Evolutionary conservation across 1,139 yeast species (phyloP).

Genomic region (Lodderomyces jiufengensis): DNA sequence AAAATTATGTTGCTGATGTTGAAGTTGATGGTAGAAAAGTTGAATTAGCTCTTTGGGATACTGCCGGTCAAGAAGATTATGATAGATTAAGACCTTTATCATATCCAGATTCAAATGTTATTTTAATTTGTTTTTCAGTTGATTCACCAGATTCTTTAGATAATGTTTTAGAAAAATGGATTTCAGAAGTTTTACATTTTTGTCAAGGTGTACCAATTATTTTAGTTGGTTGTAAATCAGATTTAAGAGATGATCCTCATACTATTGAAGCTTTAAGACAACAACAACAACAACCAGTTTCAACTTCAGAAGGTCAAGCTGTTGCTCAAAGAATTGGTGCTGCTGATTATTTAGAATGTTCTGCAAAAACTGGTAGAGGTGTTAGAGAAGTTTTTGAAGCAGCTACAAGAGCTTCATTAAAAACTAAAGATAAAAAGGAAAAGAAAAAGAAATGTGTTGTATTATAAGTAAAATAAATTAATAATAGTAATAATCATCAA

Average conservation of each 20-base stretch:
- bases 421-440: slow-evolving; percentile 56
- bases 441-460: slow-evolving; percentile 58
- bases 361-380: slow-evolving; percentile 88
- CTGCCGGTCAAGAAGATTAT: slow-evolving; percentile 98
- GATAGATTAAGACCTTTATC: slow-evolving; percentile 92
- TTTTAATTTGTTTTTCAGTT: slow-evolving; percentile 85
- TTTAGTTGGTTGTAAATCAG: slow-evolving; percentile 89
- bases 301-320: slow-evolving; percentile 74
- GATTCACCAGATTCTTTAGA: slow-evolving; percentile 91
- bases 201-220: slow-evolving; percentile 95
- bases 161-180: slow-evolving; percentile 94
- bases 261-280: slow-evolving; percentile 74
- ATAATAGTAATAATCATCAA: no score
- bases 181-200: slow-evolving; percentile 88
- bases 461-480: slow-evolving; percentile 38
- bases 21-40: slow-evolving; percentile 94
- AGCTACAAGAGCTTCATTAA: slow-evolving; percentile 85
- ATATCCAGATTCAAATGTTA: slow-evolving; percentile 90
- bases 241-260: slow-evolving; percentile 77
- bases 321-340: slow-evolving; percentile 90
- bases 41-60: slow-evolving; percentile 95
- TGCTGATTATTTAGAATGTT: slow-evolving; percentile 82
- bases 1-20: slow-evolving; percentile 91
- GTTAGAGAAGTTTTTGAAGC: slow-evolving; percentile 89
- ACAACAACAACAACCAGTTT: slow-evolving; percentile 73